Evolutionary conservation across 495 filamentous ascomycete species (phyloP), one percentile per base, ranked within the genome.

Genomic region (Xylona heveae): DNA sequence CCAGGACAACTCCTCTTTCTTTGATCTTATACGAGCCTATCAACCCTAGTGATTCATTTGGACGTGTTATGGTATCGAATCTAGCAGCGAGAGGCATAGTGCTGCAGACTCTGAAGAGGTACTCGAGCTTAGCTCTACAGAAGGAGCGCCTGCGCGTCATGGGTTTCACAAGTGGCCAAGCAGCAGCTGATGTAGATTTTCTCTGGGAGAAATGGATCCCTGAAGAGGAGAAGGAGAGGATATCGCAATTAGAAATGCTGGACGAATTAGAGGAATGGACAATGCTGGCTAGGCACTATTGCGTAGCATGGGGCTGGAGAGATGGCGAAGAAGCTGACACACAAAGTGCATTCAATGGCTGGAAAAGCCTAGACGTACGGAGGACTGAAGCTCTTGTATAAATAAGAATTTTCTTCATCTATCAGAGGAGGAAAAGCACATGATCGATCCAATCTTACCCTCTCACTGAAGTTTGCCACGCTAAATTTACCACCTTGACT

Each of bases 201-300:
- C 61, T 93, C 24, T 92, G 79, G 71, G 61, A 73, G 28, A 46
- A 56, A 8, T 93, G 83, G 78, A 59, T 92, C 3, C 36, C 25
- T 0, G 54, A 61, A 6, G 53, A 49, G n/a, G 88, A 95, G 55
- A 85, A 77, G 46, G 75, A 75, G 42, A 57, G 88, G 39, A 70
- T 95, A 3, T 69, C 74, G 29, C 45, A 51, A 16, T 49, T 94
- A 33, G 88, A 95, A 51, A 78, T 84, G 59, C 46, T 95, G 39
- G 88, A 97, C 59, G 88, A 97, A 53, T 66, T 92, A 34, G 88
- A 97, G 53, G 88, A 97, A 55, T 93, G 85, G 83, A 57, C 68
- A 43, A 48, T 97, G 47, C 49, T 97, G 42, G 80, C 81, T 3
- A 63, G 63, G 37, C 88, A 97, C 59, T 97, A 97, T 51, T 74